Evolutionary conservation across 169 alveolate genomes (phyloP).

Genomic region (Plasmodium gallinaceum): DNA sequence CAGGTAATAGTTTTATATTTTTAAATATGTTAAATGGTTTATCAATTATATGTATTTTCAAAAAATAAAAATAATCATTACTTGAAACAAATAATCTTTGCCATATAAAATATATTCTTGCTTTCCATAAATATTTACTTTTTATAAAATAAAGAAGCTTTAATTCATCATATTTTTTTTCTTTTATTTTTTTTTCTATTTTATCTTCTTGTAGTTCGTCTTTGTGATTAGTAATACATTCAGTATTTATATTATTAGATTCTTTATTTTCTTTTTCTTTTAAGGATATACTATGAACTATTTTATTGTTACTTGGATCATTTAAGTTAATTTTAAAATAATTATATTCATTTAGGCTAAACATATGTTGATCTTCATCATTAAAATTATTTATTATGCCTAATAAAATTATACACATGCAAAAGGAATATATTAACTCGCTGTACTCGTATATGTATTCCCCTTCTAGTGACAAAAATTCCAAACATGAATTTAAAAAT

Average conservation of each 20-base stretch:
- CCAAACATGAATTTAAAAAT: slow-evolving; percentile 58
- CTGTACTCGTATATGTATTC: slow-evolving; percentile 61
- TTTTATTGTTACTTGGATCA: background rate
- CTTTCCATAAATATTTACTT: slow-evolving; percentile 76
- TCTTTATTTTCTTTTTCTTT: background rate
- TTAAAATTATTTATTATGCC: slow-evolving; percentile 46
- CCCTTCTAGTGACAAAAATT: slow-evolving; percentile 60
- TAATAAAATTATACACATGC: slow-evolving; percentile 35
- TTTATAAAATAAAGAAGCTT: slow-evolving; percentile 25
- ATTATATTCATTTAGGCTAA: slow-evolving; percentile 15
- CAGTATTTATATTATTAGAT: background rate
- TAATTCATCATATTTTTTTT: slow-evolving; percentile 9
- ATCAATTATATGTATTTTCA: slow-evolving; percentile 51
- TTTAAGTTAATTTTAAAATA: background rate
- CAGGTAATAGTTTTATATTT: slow-evolving; percentile 24
- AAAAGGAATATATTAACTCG: slow-evolving; percentile 28
- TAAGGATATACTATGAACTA: background rate
- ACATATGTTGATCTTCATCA: background rate
- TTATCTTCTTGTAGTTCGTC: slow-evolving; percentile 2
- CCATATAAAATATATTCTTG: slow-evolving; percentile 73
- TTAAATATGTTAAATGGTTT: slow-evolving; percentile 62
- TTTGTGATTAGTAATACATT: background rate
- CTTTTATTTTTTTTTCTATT: slow-evolving; percentile 1
- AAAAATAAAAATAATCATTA: slow-evolving; percentile 24
- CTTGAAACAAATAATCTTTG: slow-evolving; percentile 61